phyloP scores from a whole-genome alignment of 805 yeast species.

The Nakazawaea ernobii region DNA sequence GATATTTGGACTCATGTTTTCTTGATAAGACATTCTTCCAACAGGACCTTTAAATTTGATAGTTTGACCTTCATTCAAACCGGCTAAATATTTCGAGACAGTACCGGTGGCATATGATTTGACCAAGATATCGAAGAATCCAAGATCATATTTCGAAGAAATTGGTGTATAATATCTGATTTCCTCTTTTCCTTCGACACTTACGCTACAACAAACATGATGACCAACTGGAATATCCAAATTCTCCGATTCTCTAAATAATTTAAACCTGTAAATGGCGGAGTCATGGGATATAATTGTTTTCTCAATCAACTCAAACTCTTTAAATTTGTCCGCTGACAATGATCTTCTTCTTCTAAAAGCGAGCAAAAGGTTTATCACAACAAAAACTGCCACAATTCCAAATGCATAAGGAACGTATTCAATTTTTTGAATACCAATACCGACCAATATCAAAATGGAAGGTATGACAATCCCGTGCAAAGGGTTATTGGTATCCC shows the following conservation, averaged over 20 bases:
- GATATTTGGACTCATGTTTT: slow-evolving; percentile 57
- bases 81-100: slow-evolving; percentile 64
- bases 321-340: slow-evolving; percentile 49
- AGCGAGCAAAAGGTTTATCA: slow-evolving; percentile 30
- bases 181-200: slow-evolving; percentile 44
- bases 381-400: slow-evolving; percentile 33
- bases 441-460: slow-evolving; percentile 55
- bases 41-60: slow-evolving; percentile 77
- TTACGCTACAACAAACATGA: slow-evolving; percentile 55
- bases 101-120: slow-evolving; percentile 70
- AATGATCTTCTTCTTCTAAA: slow-evolving; percentile 37
- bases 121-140: slow-evolving; percentile 71
- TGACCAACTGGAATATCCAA: slow-evolving; percentile 71
- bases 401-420: slow-evolving; percentile 41
- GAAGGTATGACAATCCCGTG: slow-evolving; percentile 75
- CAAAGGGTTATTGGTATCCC: slow-evolving; percentile 59
- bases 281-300: slow-evolving; percentile 66
- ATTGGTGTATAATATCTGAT: slow-evolving; percentile 75
- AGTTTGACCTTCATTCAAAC: slow-evolving; percentile 55
- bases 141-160: slow-evolving; percentile 61
- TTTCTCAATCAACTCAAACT: slow-evolving; percentile 66
- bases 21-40: slow-evolving; percentile 56
- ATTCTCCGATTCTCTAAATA: slow-evolving; percentile 53
- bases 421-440: slow-evolving; percentile 29
- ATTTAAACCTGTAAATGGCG: slow-evolving; percentile 69